Conservation (phyloP, 345 rosid species). For the Salix brachista region DNA sequence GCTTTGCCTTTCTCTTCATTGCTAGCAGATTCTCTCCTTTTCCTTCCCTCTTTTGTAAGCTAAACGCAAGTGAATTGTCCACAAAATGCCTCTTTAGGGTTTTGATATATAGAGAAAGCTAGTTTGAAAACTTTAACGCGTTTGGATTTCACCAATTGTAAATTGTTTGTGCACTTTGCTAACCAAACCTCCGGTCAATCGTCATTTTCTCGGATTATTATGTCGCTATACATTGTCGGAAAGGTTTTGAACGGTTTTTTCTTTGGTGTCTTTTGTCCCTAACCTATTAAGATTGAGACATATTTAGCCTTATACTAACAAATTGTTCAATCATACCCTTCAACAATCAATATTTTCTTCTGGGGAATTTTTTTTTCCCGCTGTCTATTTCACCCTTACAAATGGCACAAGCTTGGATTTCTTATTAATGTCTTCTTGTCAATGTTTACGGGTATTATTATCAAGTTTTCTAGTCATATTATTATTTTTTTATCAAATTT, state of each 20-base stretch:
- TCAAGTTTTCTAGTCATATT: no score
- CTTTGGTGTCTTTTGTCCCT: not conserved
- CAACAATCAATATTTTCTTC: not conserved
- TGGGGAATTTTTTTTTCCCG: no score
- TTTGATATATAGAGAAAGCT: not conserved
- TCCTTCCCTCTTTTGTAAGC: not conserved
- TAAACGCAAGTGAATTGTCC: not conserved
- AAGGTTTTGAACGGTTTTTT: not conserved
- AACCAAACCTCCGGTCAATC: not conserved
- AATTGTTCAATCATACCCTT: not conserved
- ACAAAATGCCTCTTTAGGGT: not conserved
- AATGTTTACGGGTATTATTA: no score
- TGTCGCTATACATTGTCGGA: not conserved
- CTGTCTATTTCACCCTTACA: not conserved
- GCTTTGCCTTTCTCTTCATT: constrained; percentile 11
- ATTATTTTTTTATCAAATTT: no score
- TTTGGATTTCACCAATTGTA: not conserved
- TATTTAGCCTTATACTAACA: not conserved
- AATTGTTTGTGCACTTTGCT: not conserved
- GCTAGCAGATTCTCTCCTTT: not conserved
- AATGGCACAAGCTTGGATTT: not conserved
- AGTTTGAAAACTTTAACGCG: not conserved
- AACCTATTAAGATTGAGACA: not conserved
- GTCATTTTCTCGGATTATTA: not conserved
- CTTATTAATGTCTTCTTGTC: no score